Evolutionary conservation across 1,284 basidiomycete genomes (phyloP).

Genomic region (Schizopora paradoxa): DNA sequence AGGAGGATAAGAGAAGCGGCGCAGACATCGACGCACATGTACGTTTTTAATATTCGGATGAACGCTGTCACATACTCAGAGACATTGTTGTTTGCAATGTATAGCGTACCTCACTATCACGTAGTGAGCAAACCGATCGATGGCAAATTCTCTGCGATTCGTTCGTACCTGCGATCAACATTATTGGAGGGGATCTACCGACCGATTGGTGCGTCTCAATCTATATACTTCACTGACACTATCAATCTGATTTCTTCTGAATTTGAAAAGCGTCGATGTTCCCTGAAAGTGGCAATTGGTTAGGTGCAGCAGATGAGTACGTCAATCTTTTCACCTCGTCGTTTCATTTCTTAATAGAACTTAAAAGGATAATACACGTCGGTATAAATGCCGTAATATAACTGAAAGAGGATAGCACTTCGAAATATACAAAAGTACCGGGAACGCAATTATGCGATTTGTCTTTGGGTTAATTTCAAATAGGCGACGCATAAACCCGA

Average conservation of each 20-base stretch:
- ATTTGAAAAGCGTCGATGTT: slow-evolving; percentile 55
- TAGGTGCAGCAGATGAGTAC: slow-evolving; percentile 46
- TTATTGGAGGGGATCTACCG: slow-evolving; percentile 55
- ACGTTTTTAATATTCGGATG: slow-evolving; percentile 20
- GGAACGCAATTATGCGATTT: too few relatives aligned
- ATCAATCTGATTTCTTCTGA: slow-evolving; percentile 6
- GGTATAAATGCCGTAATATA: slow-evolving; percentile 26
- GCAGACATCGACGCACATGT: slow-evolving; percentile 54
- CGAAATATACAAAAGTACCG: too few relatives aligned
- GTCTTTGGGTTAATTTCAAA: too few relatives aligned
- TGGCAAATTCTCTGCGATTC: slow-evolving; percentile 29
- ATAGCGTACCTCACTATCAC: slow-evolving; percentile 57
- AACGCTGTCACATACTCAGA: not conserved
- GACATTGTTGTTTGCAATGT: not conserved
- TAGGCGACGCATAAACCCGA: too few relatives aligned
- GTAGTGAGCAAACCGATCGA: slow-evolving; percentile 40
- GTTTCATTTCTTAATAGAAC: not conserved
- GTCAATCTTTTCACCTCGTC: slow-evolving; percentile 19
- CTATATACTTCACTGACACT: slow-evolving; percentile 3
- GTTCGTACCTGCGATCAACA: slow-evolving; percentile 41
- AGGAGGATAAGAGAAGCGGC: slow-evolving; percentile 39
- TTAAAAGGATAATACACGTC: slow-evolving; percentile 25
- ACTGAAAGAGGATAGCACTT: too few relatives aligned
- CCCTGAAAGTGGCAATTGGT: slow-evolving; percentile 52
- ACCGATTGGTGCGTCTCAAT: slow-evolving; percentile 37